Evolutionary conservation across 78 protist genomes (phyloP), one percentile per base, ranked within the genome.

Genomic region (Protostelium mycophagum): DNA sequence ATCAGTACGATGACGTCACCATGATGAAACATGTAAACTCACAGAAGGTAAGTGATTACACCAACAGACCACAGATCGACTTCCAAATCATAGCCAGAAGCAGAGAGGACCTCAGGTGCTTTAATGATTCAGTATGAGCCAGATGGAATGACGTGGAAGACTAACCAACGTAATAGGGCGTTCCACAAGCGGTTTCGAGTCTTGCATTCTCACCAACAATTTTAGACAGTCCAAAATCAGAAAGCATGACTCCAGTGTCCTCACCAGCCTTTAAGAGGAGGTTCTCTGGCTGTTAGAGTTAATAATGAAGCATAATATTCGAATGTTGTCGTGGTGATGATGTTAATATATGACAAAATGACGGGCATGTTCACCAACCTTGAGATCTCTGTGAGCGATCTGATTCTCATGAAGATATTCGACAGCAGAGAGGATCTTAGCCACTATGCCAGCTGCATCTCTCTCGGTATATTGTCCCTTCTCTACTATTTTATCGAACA

Each of bases 171-270:
- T 89, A 89, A 0, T 38, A n/a, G 84, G 97, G 97, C 36, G 97
- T 90, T 31, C 98, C 98, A 88, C 97, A 95, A 10, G 96, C 95
- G 37, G 97, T 95, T 83, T 88, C 91, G 92, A 96, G 89, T 39
- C 90, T 35, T 28, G 87, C 34, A 31, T 38, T 89, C 35, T 90
- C 92, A 1, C 83, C 90, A 34, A 93, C 28, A 73, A 95, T 91
- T 85, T 92, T 92, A 37, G 95, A 91, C 1, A 96, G 92, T 29
- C 98, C 98, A 92, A 96, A 96, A 85, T 96, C 98, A 1, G 98
- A 90, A 83, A 96, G 91, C 23, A 94, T 96, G 35, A 96, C 92
- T 16, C 89, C 94, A 0, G 89, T 88, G 34, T 92, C 88, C 0
- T 38, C 36, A n/a, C 51, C 38, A 0, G 89, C 39, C 63, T 92